Evolutionary conservation across 768 basidiomycete species (phyloP), one percentile per base, ranked within the genome.

Genomic region (Lactifluus piperatus): DNA sequence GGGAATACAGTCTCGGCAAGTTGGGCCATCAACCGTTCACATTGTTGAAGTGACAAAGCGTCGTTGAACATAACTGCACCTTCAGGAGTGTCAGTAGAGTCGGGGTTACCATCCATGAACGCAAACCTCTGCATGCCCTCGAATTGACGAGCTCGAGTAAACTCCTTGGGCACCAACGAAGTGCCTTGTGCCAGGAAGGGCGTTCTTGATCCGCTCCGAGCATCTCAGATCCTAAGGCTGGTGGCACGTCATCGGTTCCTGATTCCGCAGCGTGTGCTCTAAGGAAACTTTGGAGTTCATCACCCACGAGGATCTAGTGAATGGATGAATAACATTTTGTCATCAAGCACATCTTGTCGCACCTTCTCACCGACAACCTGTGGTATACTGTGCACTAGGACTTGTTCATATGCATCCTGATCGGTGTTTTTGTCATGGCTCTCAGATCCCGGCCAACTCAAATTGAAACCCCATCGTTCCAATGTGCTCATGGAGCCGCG

Each of bases 21-120:
- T 63, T 83, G 79, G 6, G 68, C 65, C 46, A 98, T 76, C 43
- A 99, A 79, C 48, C 76, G 73, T 64, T 79, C 69, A 69, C 91
- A 91, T 68, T 97, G 91, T 36, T 76, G 76, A 7, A 73, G 54
- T 14, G 76, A 81, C 50, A 99, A 75, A 0, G 76, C 58, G 69
- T 98, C 94, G 65, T 94, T 94, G 77, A 97, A 97, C 93, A 97
- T 97, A 71, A 97, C 90, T 3, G 95, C 94, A 53, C 94, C 94
- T 97, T 69, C 34, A 18, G 16, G 27, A 20, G 9, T 32, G 32
- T 14, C 52, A 46, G 44, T 34, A 9, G 50, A 45, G 36, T 58
- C 45, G 48, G n/a, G 34, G 47, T 16, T 44, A 13, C 51, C 29
- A 44, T 49, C 20, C 29, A 48, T n/a, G 37, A 51, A 24, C 3